Base-by-base conservation (phyloP, 129 eudicot genomes). In the Calendula officinalis region DNA sequence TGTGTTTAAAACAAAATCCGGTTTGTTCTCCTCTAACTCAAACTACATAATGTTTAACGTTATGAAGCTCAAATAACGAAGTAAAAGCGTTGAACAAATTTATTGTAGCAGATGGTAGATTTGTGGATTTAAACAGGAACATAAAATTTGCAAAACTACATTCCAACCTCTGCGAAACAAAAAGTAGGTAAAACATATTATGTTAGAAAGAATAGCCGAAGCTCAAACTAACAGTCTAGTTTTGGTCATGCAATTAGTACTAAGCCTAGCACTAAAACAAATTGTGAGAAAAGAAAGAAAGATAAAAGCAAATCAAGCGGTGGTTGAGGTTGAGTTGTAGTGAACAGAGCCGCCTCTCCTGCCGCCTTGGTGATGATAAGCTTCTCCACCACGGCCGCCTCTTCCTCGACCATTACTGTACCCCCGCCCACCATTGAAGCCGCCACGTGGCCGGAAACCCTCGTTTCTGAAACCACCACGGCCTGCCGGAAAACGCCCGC, bases 401-500 rank as follows among this genome's bases (percentile, higher is more conserved):
- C 86, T 64, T 54, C 82, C 86, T 38, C 80, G 66, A 61, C 30
- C 30, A 22, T 22, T 22, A 22, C 30, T 22, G 30, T 78, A 86
- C 12, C 88, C 83, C 13, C 90, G 73, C 6, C 90, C 86, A 27
- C 83, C 78, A 40, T 72, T 72, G 36, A 72, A 89, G 70, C 75
- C 78, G 8, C 95, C 88, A 66, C 89, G 86, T 32, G 80, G 83
- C 75, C 94, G 78, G 74, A 82, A 84, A 76, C 67, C 74, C 59
- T 88, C 87, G 3, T 39, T 77, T 41, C 96, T 75, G 56, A 75
- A 84, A 33, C 92, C 89, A 55, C 89, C 85, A 16, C 83, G 71
- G 16, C 85, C 85, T 32, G 76, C 6, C 33, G 70, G 68, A 51
- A 77, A 76, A 62, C 85, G 81, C 0, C 76, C 85, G 22, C 85